Base-by-base conservation (phyloP, 768 basidiomycete genomes). In the Auriscalpium microsporum region DNA sequence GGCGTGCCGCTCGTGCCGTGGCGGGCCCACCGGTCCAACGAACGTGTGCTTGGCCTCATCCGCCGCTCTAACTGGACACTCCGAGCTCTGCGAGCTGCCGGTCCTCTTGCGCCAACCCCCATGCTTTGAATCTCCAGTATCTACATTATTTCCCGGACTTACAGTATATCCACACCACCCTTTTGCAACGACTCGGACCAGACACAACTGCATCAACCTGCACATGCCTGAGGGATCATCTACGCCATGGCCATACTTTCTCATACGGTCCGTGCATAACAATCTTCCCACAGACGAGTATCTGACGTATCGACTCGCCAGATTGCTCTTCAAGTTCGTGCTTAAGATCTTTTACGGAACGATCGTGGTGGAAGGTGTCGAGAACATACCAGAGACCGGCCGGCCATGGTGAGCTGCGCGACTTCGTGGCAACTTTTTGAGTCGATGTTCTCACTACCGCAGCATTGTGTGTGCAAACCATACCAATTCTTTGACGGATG, bases 331-430 rank as follows among this genome's bases (percentile, higher is more conserved):
- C 67, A 80, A 79, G 61, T 85, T 93, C 61, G 90, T 92, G 2
- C 82, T 94, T 64, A 89, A 89, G 67, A 88, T 93, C 58, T 94
- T 94, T 71, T 94, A 94, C 68, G 89, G 89, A 1, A 81, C 85
- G 10, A 91, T 94, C 54, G 87, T 94, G 23, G 78, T 94, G 14
- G 90, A 94, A 68, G 87, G 88, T 65, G 73, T 74, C 4, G 72
- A 90, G 47, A 70, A 81, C 50, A 81, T 94, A 50, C 89, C 90
- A 19, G 69, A 74, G 62, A 83, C 78, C 10, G 92, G 91, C 3
- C 71, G 74, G 53, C 87, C 92, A 62, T 90, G 87, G 90, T 88
- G 60, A 52, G 57, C 48, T 21, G 28, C 11, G 13, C 8, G 3
- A 34, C 52, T 37, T 40, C 45, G 44, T 45, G 53, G 34, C 9